These are phyloP conservation scores for Paramecium tetraurelia DNA, from an alignment of 73 alveolate species.

Conservation along the genomic window DNA sequence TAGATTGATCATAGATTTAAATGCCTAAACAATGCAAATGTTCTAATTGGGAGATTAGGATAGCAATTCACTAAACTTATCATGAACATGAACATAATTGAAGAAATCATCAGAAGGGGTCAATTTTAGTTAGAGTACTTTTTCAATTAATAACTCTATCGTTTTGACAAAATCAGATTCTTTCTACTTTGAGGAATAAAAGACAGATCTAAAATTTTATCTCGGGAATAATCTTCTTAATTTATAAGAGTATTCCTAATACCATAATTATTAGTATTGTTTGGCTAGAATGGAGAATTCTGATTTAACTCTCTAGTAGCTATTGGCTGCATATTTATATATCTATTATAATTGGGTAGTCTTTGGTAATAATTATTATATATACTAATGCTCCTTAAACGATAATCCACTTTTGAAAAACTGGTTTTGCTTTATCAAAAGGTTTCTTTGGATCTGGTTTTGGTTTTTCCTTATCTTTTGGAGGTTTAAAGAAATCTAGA, in stretches of 20 bases:
- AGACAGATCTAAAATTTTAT: constrained; percentile 27
- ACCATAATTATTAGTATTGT: background rate
- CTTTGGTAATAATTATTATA: background rate
- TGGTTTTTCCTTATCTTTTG: background rate
- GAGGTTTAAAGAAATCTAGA: constrained; percentile 10
- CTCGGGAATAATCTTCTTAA: constrained; percentile 25
- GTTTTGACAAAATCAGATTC: constrained; percentile 20
- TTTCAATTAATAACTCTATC: constrained; percentile 14
- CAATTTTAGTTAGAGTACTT: background rate
- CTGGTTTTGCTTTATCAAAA: constrained; percentile 15
- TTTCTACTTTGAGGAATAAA: background rate
- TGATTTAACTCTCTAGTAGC: background rate
- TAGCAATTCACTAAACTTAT: background rate
- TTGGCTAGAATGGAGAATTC: background rate
- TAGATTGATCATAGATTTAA: constrained; percentile 30
- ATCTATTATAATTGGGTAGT: background rate
- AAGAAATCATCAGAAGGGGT: constrained; percentile 38
- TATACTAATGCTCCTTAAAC: background rate
- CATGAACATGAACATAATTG: constrained; percentile 43
- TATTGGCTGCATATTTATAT: background rate
- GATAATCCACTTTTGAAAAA: background rate
- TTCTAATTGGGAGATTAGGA: constrained; percentile 18
- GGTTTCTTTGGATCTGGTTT: constrained; percentile 45
- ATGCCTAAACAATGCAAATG: constrained; percentile 22
- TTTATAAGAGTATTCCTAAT: background rate